phyloP scores from a whole-genome alignment of 345 rosid genomes.

The Durio zibethinus region DNA sequence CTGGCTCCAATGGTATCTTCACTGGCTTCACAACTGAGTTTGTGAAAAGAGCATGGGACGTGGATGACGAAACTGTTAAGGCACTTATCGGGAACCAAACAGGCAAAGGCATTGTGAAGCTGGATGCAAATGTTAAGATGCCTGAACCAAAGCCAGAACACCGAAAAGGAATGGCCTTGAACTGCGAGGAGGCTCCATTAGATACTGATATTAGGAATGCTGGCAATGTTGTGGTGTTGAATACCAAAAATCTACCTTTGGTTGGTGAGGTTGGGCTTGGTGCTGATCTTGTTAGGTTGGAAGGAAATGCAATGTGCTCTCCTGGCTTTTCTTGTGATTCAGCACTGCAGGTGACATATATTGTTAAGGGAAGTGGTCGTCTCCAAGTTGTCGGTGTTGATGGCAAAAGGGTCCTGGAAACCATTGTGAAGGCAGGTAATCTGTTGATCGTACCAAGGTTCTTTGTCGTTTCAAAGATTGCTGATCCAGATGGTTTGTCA shows the following conservation, averaged over 20 bases:
- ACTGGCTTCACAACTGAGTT: slow-evolving; percentile 77
- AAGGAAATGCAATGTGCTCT: slow-evolving; percentile 84
- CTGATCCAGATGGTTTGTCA: slow-evolving; percentile 72
- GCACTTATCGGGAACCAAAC: slow-evolving; percentile 50
- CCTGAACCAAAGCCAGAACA: slow-evolving; percentile 56
- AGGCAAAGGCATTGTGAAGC: slow-evolving; percentile 64
- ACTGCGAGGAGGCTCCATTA: slow-evolving; percentile 81
- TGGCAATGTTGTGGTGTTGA: slow-evolving; percentile 81
- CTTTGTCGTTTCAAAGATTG: slow-evolving; percentile 77
- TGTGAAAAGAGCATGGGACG: slow-evolving; percentile 71
- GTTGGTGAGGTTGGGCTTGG: slow-evolving; percentile 87
- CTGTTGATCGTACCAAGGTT: slow-evolving; percentile 88
- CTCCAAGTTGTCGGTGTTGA: slow-evolving; percentile 77
- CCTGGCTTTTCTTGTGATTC: slow-evolving; percentile 97
- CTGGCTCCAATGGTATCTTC: slow-evolving; percentile 76
- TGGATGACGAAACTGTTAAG: slow-evolving; percentile 42
- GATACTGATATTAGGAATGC: slow-evolving; percentile 73
- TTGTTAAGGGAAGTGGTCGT: slow-evolving; percentile 72
- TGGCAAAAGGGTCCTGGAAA: slow-evolving; percentile 71
- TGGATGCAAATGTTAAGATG: slow-evolving; percentile 44
- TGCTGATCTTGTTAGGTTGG: slow-evolving; percentile 79
- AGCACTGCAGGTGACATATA: slow-evolving; percentile 76
- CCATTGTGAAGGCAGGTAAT: slow-evolving; percentile 60
- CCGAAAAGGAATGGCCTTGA: slow-evolving; percentile 60
- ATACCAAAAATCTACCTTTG: slow-evolving; percentile 77